Conservation (phyloP, 2,329 filamentous ascomycete genomes). For the Penicillium sp. region DNA sequence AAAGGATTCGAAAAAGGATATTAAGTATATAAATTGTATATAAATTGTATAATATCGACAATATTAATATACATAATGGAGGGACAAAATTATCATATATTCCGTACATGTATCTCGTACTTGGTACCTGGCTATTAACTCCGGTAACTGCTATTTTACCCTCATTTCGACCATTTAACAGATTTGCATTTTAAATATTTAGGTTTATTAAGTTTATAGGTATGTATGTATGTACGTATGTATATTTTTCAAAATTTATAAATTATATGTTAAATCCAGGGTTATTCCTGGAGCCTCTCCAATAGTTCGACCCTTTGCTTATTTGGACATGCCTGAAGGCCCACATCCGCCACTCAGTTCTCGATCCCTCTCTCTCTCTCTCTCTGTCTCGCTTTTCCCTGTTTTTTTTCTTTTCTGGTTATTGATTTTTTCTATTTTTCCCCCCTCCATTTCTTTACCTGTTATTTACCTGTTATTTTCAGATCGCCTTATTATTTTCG, state of each 20-base stretch:
- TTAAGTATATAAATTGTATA: not conserved
- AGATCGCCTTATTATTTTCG: slow-evolving; percentile 1
- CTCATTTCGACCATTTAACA: no score
- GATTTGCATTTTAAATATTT: no score
- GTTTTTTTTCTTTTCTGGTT: not conserved
- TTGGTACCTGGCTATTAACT: no score
- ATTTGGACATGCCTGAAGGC: slow-evolving; percentile 12
- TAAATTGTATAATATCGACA: no score
- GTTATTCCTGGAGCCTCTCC: not conserved
- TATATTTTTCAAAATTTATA: not conserved
- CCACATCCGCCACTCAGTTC: slow-evolving; percentile 8
- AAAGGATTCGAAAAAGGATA: not conserved
- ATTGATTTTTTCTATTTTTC: not conserved
- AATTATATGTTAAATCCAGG: not conserved
- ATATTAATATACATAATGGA: no score
- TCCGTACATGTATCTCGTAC: no score
- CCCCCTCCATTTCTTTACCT: not conserved
- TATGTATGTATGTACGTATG: no score
- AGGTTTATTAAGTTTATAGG: no score
- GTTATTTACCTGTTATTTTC: slow-evolving; percentile 5
- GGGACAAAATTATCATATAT: no score
- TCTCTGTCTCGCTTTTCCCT: not conserved
- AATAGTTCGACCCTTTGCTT: not conserved
- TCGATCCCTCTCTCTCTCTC: slow-evolving; percentile 1
- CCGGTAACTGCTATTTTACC: no score